Base-by-base conservation (phyloP, 1,284 basidiomycete species). In the Flammula alnicola region DNA sequence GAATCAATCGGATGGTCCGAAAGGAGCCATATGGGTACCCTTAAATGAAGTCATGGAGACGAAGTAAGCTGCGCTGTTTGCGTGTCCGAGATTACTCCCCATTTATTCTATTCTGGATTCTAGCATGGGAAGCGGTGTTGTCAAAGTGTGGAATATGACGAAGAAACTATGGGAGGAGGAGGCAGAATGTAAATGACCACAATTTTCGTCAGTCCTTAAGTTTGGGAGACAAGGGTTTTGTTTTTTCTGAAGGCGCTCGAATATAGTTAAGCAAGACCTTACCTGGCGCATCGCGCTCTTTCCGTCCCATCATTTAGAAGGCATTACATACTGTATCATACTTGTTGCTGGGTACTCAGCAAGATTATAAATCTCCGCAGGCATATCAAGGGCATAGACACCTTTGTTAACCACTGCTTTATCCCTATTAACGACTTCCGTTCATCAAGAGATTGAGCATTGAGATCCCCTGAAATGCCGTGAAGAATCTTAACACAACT, bases 41-140 rank as follows among this genome's bases (percentile, higher is more conserved):
- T 56, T 82, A 54, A 66, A 75, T 35, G 77, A 81, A 26, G 83
- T 91, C 20, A 67, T 71, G 39, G 65, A 77, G 33, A 76, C 78
- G 51, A 91, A 89, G 87, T 90, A 69, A 57, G 84, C 79, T 44
- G 30, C 52, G 46, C 54, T 36, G 33, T 36, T 51, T 45, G 38
- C 17, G 43, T 46, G 37, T 46, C 52, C 44, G 27, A 45, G 44
- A 43, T 56, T 35, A 51, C 22, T 27, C 41, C 14, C 43, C 33
- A 46, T 43, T 23, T 44, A 41, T 29, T 20, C 52, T 36, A 54
- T 40, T 51, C 47, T 50, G 10, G 35, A 38, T 46, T 49, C 16
- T 56, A 85, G 84, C 58, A 79, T 83, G 53, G 77, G 83, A 56
- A 83, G 79, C n/a, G 83, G 83, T 14, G 74, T 83, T 37, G 58